Base-by-base conservation (phyloP, 306 rosid species). In the Ormosia emarginata region DNA sequence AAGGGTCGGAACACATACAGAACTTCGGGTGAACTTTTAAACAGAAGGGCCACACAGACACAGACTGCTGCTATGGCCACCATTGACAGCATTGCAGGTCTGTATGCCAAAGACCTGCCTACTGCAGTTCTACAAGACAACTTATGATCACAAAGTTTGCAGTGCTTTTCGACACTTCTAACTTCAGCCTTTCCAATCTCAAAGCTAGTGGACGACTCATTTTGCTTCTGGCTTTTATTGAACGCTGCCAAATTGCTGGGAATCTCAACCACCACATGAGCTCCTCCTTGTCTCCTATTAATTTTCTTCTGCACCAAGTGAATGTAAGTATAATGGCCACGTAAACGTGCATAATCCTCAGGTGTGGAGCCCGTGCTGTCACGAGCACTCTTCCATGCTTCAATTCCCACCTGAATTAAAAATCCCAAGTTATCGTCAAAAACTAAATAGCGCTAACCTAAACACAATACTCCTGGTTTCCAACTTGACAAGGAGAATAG, bases 1-100 rank as follows among this genome's bases (percentile, higher is more conserved):
- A 94, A 94, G 65, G 98, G 98, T 70, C 79, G 87, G 88, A 94
- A 92, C 67, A 90, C 87, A 2, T 79, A 92, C 10, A 92, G 82
- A 79, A 94, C 98, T 83, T 92, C 95, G 1, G 98, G 98, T 1
- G 92, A 91, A 86, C 98, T 94, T 70, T 94, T 94, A 49, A 94
- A 94, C 59, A 94, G 90, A 74, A 94, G 93, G 10, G 98, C 98
- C 59, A 91, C 98, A 32, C 98, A 94, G 67, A 94, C 98, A 79
- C 98, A 94, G 10, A 94, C 94, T 0, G 93, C 95, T 44, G 98
- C 98, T 18, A 94, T 81, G 72, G 92, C 89, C 59, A 94, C 90
- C 98, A 94, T 88, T 4, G 98, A 94, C 11, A 94, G 91, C 93
- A 94, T 83, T 66, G 94, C 93, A 6, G 98, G 98, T 74, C 91